These are phyloP conservation scores for Leccinum ochraceum DNA, from an alignment of 768 basidiomycete genomes.

Conservation along the genomic window DNA sequence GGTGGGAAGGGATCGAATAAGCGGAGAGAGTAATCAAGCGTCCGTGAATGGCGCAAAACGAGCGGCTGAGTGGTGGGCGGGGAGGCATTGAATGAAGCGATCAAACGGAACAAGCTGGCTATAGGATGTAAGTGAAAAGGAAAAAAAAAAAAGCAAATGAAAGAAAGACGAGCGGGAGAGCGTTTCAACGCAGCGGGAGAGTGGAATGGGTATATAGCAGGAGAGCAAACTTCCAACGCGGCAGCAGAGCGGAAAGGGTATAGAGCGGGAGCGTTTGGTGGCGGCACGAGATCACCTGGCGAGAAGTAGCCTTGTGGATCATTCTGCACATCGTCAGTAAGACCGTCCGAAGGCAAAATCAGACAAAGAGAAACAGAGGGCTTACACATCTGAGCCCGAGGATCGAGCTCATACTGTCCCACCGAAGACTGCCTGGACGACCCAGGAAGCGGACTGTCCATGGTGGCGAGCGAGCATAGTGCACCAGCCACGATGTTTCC, in stretches of 20 bases:
- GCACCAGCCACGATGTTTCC: not conserved
- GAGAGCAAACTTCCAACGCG: not conserved
- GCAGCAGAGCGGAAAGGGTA: not conserved
- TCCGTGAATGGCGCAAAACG: too few species aligned
- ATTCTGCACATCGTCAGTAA: not conserved
- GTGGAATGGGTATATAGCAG: not conserved
- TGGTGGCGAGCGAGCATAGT: not conserved
- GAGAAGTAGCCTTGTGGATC: too few species aligned
- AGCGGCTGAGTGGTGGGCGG: too few species aligned
- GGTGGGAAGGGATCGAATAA: not conserved
- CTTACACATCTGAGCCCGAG: not conserved
- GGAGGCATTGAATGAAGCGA: not conserved
- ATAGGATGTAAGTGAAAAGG: not conserved
- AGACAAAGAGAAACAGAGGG: not conserved
- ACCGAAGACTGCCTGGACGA: not conserved
- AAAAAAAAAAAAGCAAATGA: not conserved
- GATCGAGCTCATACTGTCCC: not conserved
- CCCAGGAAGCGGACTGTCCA: not conserved
- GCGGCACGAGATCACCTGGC: not conserved
- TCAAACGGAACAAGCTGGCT: not conserved
- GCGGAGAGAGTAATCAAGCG: too few species aligned
- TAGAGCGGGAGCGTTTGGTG: not conserved
- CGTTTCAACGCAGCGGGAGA: not conserved
- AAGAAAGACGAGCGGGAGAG: too few species aligned
- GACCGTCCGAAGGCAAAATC: not conserved